phyloP scores from a whole-genome alignment of 139 green algal species.

The Chlamydomonas applanata region DNA sequence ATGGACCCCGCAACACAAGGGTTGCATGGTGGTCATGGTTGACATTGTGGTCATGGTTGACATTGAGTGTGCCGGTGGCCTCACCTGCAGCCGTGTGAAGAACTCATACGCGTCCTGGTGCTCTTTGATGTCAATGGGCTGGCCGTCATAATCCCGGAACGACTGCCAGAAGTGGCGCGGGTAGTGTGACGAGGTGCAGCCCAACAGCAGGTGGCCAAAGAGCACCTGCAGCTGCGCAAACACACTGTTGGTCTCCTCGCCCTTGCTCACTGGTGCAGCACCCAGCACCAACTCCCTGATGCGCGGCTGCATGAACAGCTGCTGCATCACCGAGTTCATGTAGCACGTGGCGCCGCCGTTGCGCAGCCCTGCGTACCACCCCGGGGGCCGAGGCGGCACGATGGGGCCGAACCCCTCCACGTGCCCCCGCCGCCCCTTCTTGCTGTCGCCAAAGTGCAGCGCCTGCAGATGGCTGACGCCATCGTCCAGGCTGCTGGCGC shows the following conservation, averaged over 20 bases:
- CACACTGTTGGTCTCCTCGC: conserved; percentile 51
- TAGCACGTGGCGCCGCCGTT: conserved; percentile 93
- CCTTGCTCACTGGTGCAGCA: conserved; percentile 25
- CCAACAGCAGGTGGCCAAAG: conserved; percentile 71
- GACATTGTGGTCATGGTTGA: background rate
- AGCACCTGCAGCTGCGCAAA: conserved; percentile 76
- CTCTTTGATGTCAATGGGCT: conserved; percentile 79
- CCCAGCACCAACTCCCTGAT: conserved; percentile 71
- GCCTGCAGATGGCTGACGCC: conserved; percentile 8
- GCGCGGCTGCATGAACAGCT: conserved; percentile 92
- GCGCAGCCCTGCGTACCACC: conserved; percentile 57
- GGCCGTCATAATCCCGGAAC: conserved; percentile 88
- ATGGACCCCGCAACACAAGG: too few relatives aligned
- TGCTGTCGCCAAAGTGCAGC: conserved; percentile 24
- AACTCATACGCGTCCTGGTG: conserved; percentile 95
- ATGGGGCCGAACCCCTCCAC: too few relatives aligned
- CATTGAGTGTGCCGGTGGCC: background rate
- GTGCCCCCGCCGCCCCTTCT: background rate
- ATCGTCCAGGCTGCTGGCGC: conserved; percentile 24
- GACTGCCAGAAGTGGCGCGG: conserved; percentile 76
- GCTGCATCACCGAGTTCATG: conserved; percentile 94
- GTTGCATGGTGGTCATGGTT: background rate
- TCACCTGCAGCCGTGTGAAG: conserved; percentile 75
- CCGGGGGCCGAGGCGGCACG: conserved; percentile 5
- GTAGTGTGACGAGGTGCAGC: conserved; percentile 35